These are phyloP conservation scores for Salix koriyanagi DNA, from an alignment of 345 rosid genomes.

Conservation along the genomic window DNA sequence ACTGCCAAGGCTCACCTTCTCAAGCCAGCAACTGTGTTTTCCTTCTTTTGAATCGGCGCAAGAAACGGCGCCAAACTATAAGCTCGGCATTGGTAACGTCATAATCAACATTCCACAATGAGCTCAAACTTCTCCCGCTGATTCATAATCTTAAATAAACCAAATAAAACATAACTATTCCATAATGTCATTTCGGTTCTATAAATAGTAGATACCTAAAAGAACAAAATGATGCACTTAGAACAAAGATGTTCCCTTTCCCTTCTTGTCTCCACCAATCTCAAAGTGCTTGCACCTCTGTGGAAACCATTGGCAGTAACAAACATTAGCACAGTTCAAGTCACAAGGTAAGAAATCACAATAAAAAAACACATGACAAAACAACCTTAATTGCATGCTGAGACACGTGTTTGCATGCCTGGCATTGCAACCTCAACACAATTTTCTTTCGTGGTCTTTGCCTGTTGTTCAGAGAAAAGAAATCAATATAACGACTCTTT, in stretches of 20 bases:
- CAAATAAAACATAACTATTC: background rate
- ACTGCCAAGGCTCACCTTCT: background rate
- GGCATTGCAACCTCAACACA: constrained; percentile 20
- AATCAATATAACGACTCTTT: background rate
- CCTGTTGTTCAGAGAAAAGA: background rate
- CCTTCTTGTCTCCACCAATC: constrained; percentile 22
- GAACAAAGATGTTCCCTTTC: constrained; percentile 15
- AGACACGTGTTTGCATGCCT: constrained; percentile 18
- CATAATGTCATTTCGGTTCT: background rate
- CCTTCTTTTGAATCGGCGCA: background rate
- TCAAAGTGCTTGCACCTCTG: constrained; percentile 20
- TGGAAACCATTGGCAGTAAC: background rate
- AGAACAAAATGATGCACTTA: background rate
- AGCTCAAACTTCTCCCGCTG: background rate
- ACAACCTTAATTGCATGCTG: constrained; percentile 17
- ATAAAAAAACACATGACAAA: background rate
- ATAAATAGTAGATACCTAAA: background rate
- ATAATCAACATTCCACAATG: background rate
- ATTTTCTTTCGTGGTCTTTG: constrained; percentile 16
- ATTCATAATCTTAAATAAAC: background rate
- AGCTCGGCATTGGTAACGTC: background rate
- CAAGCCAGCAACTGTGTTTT: background rate
- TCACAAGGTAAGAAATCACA: background rate
- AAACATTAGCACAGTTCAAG: background rate
- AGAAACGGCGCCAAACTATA: background rate